These are phyloP conservation scores for Colletotrichum horii DNA, from an alignment of 2,329 filamentous ascomycete genomes.

Conservation along the genomic window DNA sequence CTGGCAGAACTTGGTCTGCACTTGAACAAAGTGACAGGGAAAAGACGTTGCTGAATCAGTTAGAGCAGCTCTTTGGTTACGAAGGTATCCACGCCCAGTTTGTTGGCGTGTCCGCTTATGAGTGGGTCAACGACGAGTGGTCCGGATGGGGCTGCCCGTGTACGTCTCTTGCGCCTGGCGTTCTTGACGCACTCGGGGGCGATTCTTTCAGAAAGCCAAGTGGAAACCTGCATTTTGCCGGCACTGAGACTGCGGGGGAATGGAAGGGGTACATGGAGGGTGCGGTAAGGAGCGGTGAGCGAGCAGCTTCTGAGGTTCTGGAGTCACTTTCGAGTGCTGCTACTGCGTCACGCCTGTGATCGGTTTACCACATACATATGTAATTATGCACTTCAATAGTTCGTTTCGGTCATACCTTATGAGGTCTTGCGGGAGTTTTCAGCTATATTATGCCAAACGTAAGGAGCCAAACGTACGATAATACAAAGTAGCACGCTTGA, in stretches of 20 bases:
- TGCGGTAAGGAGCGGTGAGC: slow-evolving; percentile 53
- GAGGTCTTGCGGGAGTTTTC: neutral
- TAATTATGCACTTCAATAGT: neutral
- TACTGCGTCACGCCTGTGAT: neutral
- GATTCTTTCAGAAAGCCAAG: slow-evolving; percentile 37
- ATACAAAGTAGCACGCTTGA: neutral
- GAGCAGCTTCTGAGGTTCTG: slow-evolving; percentile 50
- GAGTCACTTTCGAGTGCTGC: neutral
- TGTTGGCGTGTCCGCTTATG: slow-evolving; percentile 35
- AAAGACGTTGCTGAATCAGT: slow-evolving; percentile 28
- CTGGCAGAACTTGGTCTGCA: slow-evolving; percentile 36
- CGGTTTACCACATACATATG: neutral
- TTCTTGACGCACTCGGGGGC: slow-evolving; percentile 36
- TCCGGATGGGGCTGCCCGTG: slow-evolving; percentile 45
- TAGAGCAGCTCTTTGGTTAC: slow-evolving; percentile 27
- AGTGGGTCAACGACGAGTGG: slow-evolving; percentile 44
- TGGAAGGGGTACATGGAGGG: slow-evolving; percentile 68
- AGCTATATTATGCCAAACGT: neutral
- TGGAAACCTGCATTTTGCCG: slow-evolving; percentile 48
- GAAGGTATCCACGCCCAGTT: slow-evolving; percentile 27
- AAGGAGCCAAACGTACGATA: neutral
- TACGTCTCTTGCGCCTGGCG: slow-evolving; percentile 39
- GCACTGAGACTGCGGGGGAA: slow-evolving; percentile 55
- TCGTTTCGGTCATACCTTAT: neutral
- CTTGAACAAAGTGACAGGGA: slow-evolving; percentile 25